Conservation (phyloP, 2,329 filamentous ascomycete genomes). For the Ophiognomonia clavigignenti-juglandacearum region DNA sequence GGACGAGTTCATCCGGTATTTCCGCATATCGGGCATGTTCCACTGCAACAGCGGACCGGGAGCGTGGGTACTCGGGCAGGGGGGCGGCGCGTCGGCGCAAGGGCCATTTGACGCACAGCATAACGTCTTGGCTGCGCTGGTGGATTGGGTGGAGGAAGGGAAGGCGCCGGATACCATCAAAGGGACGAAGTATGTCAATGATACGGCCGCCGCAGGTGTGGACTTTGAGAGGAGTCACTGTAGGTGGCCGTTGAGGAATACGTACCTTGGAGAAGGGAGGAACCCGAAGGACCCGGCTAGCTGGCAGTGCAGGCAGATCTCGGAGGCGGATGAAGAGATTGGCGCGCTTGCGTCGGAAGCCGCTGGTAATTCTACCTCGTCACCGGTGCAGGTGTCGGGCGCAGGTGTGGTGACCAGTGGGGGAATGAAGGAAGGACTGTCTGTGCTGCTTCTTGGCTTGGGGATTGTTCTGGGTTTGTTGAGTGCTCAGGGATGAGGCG, state of each 20-base stretch:
- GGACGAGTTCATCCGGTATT: constrained; percentile 44
- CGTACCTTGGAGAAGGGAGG: constrained; percentile 12
- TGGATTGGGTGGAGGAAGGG: constrained; percentile 40
- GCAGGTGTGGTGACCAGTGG: neutral
- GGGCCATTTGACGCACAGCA: constrained; percentile 28
- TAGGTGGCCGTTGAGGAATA: constrained; percentile 17
- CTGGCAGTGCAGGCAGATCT: constrained; percentile 14
- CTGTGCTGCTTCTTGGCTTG: neutral
- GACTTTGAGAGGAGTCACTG: constrained; percentile 18
- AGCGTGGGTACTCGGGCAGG: constrained; percentile 27
- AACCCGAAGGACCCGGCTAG: constrained; percentile 15
- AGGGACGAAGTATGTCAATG: constrained; percentile 15
- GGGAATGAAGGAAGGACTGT: neutral
- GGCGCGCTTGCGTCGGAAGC: neutral
- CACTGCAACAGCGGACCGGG: constrained; percentile 45
- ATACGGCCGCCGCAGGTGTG: constrained; percentile 7
- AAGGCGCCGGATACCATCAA: constrained; percentile 33
- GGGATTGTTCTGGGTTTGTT: neutral
- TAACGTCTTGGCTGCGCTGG: constrained; percentile 40
- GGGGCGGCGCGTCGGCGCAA: constrained; percentile 11
- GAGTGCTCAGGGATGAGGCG: neutral
- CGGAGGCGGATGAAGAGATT: neutral
- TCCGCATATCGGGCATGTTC: constrained; percentile 46
- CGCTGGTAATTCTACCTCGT: neutral
- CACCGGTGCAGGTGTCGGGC: neutral